phyloP scores from a whole-genome alignment of 2,329 filamentous ascomycete genomes.

The Dothistroma pini region DNA sequence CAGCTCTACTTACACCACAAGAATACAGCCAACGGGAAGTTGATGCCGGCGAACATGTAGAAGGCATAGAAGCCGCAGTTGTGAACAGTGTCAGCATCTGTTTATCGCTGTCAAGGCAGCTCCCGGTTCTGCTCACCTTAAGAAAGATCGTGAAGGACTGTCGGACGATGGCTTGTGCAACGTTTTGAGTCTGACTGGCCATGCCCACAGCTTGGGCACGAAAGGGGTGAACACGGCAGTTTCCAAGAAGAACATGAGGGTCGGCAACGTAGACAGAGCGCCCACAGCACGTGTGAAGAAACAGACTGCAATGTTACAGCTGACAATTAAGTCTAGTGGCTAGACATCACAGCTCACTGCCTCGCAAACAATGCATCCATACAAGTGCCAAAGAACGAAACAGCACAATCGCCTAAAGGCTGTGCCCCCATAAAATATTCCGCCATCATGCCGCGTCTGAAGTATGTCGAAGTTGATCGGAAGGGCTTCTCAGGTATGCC shows the following conservation, averaged over 20 bases:
- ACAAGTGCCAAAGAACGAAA: background rate
- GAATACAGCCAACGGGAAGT: conserved; percentile 40
- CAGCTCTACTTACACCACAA: conserved; percentile 35
- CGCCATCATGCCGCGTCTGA: background rate
- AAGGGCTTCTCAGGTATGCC: background rate
- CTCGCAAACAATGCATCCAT: background rate
- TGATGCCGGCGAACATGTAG: conserved; percentile 53
- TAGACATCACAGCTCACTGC: background rate
- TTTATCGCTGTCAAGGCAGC: background rate
- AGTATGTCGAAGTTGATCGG: background rate
- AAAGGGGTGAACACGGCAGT: conserved; percentile 35
- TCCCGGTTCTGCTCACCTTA: conserved; percentile 16
- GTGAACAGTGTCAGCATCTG: conserved; percentile 21
- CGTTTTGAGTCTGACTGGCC: conserved; percentile 55
- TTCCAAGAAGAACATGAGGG: no score
- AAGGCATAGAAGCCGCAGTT: conserved; percentile 56
- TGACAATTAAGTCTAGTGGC: background rate
- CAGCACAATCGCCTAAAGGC: background rate
- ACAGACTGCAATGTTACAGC: background rate
- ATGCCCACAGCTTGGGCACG: conserved; percentile 67
- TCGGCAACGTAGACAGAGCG: no score
- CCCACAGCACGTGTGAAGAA: no score
- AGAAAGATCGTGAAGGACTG: conserved; percentile 69
- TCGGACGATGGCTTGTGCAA: conserved; percentile 64
- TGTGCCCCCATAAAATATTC: background rate